Percentiles rank a stretch among this genome's conserved stretches.
These are phyloP conservation scores for Rhodofomes roseus DNA, from an alignment of 1,284 basidiomycete genomes.

Conservation along the genomic window DNA sequence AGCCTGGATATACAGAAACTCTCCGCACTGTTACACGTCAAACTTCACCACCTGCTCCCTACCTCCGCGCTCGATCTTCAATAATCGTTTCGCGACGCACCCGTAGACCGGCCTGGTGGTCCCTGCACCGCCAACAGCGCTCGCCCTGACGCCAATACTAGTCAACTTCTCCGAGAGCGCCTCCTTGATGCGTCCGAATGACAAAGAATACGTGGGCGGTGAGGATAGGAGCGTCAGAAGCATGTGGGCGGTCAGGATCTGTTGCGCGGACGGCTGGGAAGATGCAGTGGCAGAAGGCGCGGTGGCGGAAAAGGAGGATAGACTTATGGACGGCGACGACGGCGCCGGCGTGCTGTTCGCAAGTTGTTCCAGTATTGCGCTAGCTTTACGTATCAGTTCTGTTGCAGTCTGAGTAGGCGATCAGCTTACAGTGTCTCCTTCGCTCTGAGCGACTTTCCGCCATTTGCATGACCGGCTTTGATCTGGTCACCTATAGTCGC, in stretches of 20 bases:
- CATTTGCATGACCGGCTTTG: conserved; percentile 45
- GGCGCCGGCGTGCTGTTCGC: conserved; percentile 28
- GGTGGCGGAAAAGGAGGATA: conserved; percentile 39
- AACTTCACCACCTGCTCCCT: conserved; percentile 53
- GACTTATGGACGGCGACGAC: conserved; percentile 41
- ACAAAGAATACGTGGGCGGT: conserved; percentile 50
- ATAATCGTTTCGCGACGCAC: conserved; percentile 68
- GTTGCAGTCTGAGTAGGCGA: conserved; percentile 11
- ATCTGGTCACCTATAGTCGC: conserved; percentile 58
- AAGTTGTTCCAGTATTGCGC: conserved; percentile 50
- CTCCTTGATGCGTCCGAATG: conserved; percentile 61
- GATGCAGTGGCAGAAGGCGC: conserved; percentile 36
- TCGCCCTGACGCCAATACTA: conserved; percentile 27
- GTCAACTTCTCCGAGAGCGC: conserved; percentile 41
- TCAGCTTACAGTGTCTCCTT: conserved; percentile 62
- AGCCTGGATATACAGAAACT: no score
- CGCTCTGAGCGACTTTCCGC: conserved; percentile 40
- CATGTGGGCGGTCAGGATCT: conserved; percentile 66
- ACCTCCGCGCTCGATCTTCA: conserved; percentile 70
- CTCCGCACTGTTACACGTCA: background rate
- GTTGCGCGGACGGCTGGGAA: conserved; percentile 58
- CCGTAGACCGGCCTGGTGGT: conserved; percentile 56
- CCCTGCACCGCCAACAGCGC: conserved; percentile 34
- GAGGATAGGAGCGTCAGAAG: conserved; percentile 51
- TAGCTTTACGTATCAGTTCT: conserved; percentile 21